phyloP scores from a whole-genome alignment of 495 filamentous ascomycete genomes.

The Apiosordaria backusii region DNA sequence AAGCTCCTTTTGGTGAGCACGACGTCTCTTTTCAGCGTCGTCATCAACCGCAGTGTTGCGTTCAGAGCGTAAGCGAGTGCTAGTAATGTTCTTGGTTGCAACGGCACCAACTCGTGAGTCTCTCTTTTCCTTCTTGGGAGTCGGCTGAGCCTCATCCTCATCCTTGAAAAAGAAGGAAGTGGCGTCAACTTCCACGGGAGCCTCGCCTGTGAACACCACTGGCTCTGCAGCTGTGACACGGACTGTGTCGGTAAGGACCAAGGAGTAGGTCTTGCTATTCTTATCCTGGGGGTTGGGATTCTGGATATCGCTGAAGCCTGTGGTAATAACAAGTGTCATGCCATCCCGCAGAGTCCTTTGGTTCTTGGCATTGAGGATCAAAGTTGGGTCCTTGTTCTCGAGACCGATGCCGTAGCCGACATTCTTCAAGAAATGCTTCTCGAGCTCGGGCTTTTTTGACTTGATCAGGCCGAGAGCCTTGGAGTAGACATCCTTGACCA shows the following conservation, averaged over 20 bases:
- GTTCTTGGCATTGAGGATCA: constrained; percentile 83
- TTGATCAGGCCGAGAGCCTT: constrained; percentile 77
- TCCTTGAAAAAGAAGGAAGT: constrained; percentile 98
- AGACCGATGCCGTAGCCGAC: constrained; percentile 90
- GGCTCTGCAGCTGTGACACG: constrained; percentile 74
- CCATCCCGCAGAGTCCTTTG: constrained; percentile 80
- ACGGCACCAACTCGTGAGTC: constrained; percentile 78
- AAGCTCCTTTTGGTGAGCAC: constrained; percentile 91
- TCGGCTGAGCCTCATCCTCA: constrained; percentile 66
- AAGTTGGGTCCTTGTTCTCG: constrained; percentile 76
- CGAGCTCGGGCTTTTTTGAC: constrained; percentile 87
- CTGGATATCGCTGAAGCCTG: constrained; percentile 82
- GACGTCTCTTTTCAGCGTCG: constrained; percentile 79
- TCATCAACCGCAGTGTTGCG: constrained; percentile 81
- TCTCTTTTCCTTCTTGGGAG: constrained; percentile 73
- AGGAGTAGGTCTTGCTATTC: constrained; percentile 79
- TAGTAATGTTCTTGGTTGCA: constrained; percentile 86
- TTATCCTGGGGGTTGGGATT: constrained; percentile 80
- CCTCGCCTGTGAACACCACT: constrained; percentile 88
- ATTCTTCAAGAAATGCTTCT: constrained; percentile 87
- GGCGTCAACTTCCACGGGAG: constrained; percentile 82
- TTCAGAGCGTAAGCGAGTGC: constrained; percentile 89
- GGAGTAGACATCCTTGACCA: constrained; percentile 84
- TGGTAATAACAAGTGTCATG: constrained; percentile 89
- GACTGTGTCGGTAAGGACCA: constrained; percentile 89